Evolutionary conservation across 139 green algal genomes (phyloP), one percentile per base, ranked within the genome.

Genomic region (Volvox africanus): DNA sequence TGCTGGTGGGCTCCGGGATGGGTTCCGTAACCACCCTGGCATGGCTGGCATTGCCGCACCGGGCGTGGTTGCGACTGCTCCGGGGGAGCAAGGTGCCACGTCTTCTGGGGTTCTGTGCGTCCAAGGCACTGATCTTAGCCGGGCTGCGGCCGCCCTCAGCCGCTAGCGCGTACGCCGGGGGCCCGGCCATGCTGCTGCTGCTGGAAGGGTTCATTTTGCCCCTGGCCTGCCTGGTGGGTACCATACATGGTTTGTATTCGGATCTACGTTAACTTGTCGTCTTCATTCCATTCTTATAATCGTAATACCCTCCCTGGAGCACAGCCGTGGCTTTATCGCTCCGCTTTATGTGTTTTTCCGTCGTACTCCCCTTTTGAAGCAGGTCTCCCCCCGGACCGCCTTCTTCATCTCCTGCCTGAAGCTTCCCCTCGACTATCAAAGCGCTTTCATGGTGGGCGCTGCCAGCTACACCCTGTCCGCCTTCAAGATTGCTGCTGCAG

Each of bases 101-200:
- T 17, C 67, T 36, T 33, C 9, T 19, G 13, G 82, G 82, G 20
- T 78, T 44, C 82, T 22, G 62, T 26, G 61, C 62, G 17, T 35
- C 61, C 82, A 88, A 88, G 82, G 62, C 32, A 16, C 61, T 88
- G 82, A 16, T 88, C 61, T 12, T 30, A 28, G 62, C 32, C 18
- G 55, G 55, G 13, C 61, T 77, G 61, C 61, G 24, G 61, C 9
- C 82, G 82, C 82, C 82, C 18, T 37, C 62, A 2, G 82, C 61
- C 30, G 62, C 32, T 9, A 62, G 61, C 1, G 19, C 61, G 21
- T 88, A 88, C 32, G 82, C 61, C 0, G 32, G 61, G 32, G 82
- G 82, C 20, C 32, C 28, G 61, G 82, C 61, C 30, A 78, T 78
- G n/a, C 61, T 88, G 82, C 61, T 88, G 82, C 82, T 88, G 82